Conservation (phyloP, 2,329 filamentous ascomycete genomes). For the Coniochaeta pulveracea region DNA sequence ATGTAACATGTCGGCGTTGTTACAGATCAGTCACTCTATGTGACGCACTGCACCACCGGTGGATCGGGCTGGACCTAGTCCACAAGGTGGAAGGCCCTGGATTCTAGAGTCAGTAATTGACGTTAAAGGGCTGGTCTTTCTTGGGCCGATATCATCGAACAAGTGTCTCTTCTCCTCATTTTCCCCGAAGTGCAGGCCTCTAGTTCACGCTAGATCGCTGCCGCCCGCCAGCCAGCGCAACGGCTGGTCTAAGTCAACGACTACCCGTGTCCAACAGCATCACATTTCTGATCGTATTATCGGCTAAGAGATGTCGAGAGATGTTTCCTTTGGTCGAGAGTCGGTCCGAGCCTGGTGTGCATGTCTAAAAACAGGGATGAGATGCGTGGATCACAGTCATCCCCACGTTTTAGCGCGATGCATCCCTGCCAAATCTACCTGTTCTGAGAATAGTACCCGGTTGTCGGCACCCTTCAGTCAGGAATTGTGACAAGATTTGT, state of each 20-base stretch:
- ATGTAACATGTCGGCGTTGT: not conserved
- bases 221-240: not conserved
- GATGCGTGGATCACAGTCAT: not conserved
- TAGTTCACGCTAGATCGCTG: not conserved
- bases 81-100: not conserved
- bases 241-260: not conserved
- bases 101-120: too few species aligned
- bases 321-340: not conserved
- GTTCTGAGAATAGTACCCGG: too few species aligned
- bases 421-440: not conserved
- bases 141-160: not conserved
- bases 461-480: too few species aligned
- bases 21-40: not conserved
- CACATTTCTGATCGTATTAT: too few species aligned
- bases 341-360: constrained; percentile 1
- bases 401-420: constrained; percentile 1
- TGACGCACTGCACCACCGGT: not conserved
- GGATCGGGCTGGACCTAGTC: not conserved
- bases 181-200: not conserved
- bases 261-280: not conserved
- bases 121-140: too few species aligned
- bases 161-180: not conserved
- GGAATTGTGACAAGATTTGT: too few species aligned
- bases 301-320: not conserved
- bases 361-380: not conserved